phyloP scores from a whole-genome alignment of 2,329 filamentous ascomycete genomes.

The Aspergillus sp. region DNA sequence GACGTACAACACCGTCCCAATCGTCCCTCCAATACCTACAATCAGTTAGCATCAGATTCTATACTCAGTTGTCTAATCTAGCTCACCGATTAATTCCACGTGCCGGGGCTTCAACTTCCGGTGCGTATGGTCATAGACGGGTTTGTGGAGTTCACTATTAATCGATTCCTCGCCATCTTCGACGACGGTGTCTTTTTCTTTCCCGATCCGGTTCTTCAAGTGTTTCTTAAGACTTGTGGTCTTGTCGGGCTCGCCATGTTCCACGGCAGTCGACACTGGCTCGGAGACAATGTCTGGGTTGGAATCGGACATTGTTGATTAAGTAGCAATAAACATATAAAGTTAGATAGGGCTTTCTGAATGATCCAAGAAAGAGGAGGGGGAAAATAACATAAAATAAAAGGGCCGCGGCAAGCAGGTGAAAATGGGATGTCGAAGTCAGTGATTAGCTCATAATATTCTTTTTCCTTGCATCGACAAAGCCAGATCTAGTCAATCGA shows the following conservation, averaged over 20 bases:
- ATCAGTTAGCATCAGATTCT: not conserved
- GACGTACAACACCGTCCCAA: slow-evolving; percentile 39
- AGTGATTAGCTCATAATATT: too few relatives aligned
- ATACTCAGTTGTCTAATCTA: not conserved
- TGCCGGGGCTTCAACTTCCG: slow-evolving; percentile 40
- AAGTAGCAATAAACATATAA: too few relatives aligned
- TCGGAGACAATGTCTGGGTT: not conserved
- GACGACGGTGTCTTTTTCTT: slow-evolving; percentile 12
- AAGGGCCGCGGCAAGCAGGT: not conserved
- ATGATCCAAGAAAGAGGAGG: not conserved
- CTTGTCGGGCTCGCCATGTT: not conserved
- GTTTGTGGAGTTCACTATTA: slow-evolving; percentile 18
- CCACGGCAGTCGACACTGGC: not conserved
- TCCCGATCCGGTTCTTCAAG: not conserved
- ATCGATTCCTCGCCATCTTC: slow-evolving; percentile 16
- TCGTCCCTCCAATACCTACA: slow-evolving; percentile 37
- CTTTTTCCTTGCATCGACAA: too few relatives aligned
- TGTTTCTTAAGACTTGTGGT: not conserved
- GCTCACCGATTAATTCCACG: slow-evolving; percentile 38
- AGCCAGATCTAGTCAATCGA: too few relatives aligned
- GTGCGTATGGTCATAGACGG: slow-evolving; percentile 28
- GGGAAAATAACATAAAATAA: not conserved
- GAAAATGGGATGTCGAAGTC: too few relatives aligned
- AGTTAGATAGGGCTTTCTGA: slow-evolving; percentile 5
- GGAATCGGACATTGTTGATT: not conserved